phyloP scores from a whole-genome alignment of 176 grass and related monocot genomes.

The Poa pratensis region DNA sequence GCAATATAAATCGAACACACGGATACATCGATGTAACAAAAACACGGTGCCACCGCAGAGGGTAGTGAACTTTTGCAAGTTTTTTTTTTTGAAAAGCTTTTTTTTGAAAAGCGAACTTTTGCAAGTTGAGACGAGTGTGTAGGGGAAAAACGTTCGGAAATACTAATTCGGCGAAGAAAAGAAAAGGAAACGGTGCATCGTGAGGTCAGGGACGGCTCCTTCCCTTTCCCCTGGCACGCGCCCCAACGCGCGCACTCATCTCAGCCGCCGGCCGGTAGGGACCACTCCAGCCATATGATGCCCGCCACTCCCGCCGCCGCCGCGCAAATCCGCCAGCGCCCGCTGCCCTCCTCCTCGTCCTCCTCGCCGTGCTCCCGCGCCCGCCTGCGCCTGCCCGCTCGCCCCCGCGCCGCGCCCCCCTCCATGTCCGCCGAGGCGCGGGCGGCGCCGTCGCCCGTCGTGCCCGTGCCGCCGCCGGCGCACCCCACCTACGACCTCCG shows the following conservation, averaged over 20 bases:
- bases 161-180: too few relatives aligned
- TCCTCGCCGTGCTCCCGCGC: neutral
- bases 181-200: too few relatives aligned
- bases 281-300: slow-evolving; percentile 7
- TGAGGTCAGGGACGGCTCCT: neutral
- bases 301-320: slow-evolving; percentile 24
- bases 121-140: too few relatives aligned
- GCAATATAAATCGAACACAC: too few relatives aligned
- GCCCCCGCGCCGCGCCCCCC: neutral
- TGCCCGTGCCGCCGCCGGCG: slow-evolving; percentile 65
- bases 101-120: too few relatives aligned
- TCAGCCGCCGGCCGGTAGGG: neutral
- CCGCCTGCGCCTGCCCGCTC: slow-evolving; percentile 28
- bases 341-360: neutral
- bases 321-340: slow-evolving; percentile 2
- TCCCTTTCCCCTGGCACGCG: neutral
- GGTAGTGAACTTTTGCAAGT: too few relatives aligned
- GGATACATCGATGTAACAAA: too few relatives aligned
- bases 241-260: neutral
- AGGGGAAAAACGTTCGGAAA: too few relatives aligned
- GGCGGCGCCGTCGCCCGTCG: slow-evolving; percentile 26
- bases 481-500: slow-evolving; percentile 93
- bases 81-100: too few relatives aligned
- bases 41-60: too few relatives aligned
- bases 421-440: slow-evolving; percentile 39